Conservation (phyloP, 495 filamentous ascomycete genomes). For the Penicillium verhagenii region DNA sequence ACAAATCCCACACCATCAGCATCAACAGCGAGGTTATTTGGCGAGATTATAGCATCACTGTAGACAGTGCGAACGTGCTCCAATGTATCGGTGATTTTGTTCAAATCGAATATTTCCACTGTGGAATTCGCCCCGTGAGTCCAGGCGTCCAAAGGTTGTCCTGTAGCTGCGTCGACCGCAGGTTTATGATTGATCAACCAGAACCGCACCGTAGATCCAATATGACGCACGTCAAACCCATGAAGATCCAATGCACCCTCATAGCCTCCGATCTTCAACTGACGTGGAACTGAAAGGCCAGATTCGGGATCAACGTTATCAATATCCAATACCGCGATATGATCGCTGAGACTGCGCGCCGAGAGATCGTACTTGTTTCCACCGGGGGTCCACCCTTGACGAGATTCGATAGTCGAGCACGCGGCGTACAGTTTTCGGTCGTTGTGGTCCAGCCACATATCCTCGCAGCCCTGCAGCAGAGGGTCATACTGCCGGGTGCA, state of each 20-base stretch:
- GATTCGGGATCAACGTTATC: conserved; percentile 20
- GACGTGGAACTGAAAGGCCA: conserved; percentile 20
- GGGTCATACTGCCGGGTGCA: conserved; percentile 31
- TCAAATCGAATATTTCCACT: conserved; percentile 32
- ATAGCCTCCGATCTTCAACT: conserved; percentile 22
- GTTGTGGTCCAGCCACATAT: conserved; percentile 38
- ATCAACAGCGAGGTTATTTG: conserved; percentile 34
- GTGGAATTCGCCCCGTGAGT: conserved; percentile 38
- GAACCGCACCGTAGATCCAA: conserved; percentile 23
- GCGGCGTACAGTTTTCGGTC: conserved; percentile 35
- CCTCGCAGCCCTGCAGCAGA: conserved; percentile 39
- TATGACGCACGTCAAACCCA: conserved; percentile 27
- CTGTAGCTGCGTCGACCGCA: conserved; percentile 30
- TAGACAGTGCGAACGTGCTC: conserved; percentile 30
- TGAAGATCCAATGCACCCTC: conserved; percentile 28
- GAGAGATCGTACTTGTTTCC: conserved; percentile 15
- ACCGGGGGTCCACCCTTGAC: conserved; percentile 17
- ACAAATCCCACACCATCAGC: conserved; percentile 24
- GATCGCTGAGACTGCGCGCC: conserved; percentile 26
- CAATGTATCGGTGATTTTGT: conserved; percentile 12
- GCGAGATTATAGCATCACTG: conserved; percentile 29
- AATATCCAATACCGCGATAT: conserved; percentile 35
- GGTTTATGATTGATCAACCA: conserved; percentile 43
- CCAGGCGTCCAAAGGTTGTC: conserved; percentile 26
- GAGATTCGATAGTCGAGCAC: conserved; percentile 16